These are phyloP conservation scores for Vaccinium corymbosum DNA, from an alignment of 148 eudicot genomes.

Conservation along the genomic window DNA sequence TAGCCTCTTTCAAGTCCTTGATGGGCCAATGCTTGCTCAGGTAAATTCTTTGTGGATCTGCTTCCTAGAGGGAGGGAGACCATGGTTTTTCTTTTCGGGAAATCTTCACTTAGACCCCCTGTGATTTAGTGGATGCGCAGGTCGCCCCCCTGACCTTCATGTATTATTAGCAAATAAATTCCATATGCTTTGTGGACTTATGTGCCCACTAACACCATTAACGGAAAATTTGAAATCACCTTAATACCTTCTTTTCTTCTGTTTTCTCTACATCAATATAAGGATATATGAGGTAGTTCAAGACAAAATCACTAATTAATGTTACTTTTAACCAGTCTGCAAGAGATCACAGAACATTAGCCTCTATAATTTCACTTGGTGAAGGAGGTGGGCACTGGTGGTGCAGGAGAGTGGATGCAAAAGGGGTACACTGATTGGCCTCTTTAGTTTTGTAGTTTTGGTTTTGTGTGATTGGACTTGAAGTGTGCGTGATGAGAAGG, in stretches of 20 bases:
- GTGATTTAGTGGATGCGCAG: not conserved
- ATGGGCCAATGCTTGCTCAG: constrained; percentile 89
- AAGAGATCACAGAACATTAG: constrained; percentile 2
- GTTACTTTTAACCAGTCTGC: not conserved
- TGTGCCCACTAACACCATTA: not conserved
- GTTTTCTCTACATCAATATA: not conserved
- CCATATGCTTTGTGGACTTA: not conserved
- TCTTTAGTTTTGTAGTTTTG: not conserved
- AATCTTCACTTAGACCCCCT: not conserved
- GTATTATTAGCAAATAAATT: not conserved
- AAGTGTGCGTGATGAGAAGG: not conserved
- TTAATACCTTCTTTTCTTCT: not conserved
- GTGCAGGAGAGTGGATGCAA: not conserved
- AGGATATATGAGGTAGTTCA: not conserved
- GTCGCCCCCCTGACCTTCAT: not conserved
- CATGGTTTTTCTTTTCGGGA: not conserved
- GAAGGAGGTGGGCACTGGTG: not conserved
- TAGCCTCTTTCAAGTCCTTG: constrained; percentile 75
- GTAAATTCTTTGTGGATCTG: constrained; percentile 34
- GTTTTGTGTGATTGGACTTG: not conserved
- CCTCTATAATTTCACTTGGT: not conserved
- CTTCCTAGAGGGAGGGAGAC: not conserved
- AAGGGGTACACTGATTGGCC: not conserved
- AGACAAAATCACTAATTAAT: not conserved
- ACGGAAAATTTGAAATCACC: not conserved